These are phyloP conservation scores for Antrodiella citrinella DNA, from an alignment of 768 basidiomycete species.

Conservation along the genomic window DNA sequence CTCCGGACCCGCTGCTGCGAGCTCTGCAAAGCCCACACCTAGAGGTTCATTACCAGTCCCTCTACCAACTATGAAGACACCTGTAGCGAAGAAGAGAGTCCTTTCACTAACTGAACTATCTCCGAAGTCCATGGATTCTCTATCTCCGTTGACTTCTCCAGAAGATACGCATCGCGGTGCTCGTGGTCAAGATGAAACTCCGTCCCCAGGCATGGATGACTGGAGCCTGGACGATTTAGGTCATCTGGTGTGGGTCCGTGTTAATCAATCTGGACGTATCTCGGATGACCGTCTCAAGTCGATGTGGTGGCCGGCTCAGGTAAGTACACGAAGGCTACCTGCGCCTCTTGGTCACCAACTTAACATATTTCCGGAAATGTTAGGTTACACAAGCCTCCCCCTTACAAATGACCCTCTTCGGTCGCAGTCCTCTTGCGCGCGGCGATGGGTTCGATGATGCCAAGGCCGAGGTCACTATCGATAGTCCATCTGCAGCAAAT, in stretches of 20 bases:
- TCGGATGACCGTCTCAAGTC: conserved; percentile 5
- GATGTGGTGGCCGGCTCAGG: conserved; percentile 71
- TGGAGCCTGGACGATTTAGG: background rate
- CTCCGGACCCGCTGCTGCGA: no score
- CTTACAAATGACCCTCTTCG: conserved; percentile 22
- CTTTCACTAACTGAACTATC: background rate
- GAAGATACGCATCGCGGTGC: background rate
- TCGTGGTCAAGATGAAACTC: background rate
- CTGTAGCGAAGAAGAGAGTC: background rate
- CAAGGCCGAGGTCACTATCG: conserved; percentile 16
- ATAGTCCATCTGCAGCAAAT: conserved; percentile 29
- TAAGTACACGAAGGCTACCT: conserved; percentile 21
- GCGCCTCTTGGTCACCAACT: background rate
- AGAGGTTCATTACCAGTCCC: no score
- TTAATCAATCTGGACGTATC: conserved; percentile 13
- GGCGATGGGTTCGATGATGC: conserved; percentile 6
- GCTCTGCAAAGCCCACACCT: no score
- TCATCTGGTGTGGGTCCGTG: conserved; percentile 17
- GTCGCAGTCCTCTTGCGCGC: conserved; percentile 22
- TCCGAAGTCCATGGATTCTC: background rate
- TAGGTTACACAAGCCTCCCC: conserved; percentile 16
- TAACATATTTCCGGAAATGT: background rate
- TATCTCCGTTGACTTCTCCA: background rate
- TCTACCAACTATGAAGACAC: background rate
- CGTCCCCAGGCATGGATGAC: background rate